Evolutionary conservation across 192 early-diverging fungal species (phyloP).

Genomic region (Cladochytrium replicatum): DNA sequence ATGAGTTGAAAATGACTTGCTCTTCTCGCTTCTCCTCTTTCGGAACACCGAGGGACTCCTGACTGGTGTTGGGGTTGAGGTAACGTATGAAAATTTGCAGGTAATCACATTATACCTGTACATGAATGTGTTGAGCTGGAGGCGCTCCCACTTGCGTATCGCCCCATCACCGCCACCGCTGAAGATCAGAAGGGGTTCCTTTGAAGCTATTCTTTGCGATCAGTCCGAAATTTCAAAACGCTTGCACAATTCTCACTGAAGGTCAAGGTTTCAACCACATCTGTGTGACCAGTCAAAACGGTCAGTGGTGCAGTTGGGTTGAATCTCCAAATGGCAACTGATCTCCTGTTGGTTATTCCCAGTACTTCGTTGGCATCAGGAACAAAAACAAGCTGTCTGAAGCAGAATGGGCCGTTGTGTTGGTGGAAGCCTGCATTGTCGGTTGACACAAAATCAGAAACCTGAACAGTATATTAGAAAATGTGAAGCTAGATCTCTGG

Average conservation of each 20-base stretch:
- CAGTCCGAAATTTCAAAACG: conserved; percentile 3
- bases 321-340: conserved; percentile 43
- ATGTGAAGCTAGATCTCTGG: background rate
- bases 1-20: conserved; percentile 10
- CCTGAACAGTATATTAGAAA: conserved; percentile 10
- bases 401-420: conserved; percentile 16
- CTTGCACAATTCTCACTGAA: conserved; percentile 26
- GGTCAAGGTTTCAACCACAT: conserved; percentile 45
- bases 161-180: conserved; percentile 45
- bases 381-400: conserved; percentile 38
- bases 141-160: conserved; percentile 48
- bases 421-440: conserved; percentile 29
- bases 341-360: conserved; percentile 31
- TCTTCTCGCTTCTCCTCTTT: conserved; percentile 36
- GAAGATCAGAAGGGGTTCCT: conserved; percentile 50
- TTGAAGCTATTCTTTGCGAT: conserved; percentile 30
- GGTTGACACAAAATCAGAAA: conserved; percentile 46
- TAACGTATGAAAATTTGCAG: background rate
- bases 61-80: conserved; percentile 9
- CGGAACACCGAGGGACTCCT: conserved; percentile 33
- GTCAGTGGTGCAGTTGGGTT: conserved; percentile 41
- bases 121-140: conserved; percentile 56
- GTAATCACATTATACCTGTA: conserved; percentile 29
- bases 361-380: conserved; percentile 42
- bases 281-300: conserved; percentile 37